Conservation (phyloP, 2,329 filamentous ascomycete species). For the Trichothecium roseum region DNA sequence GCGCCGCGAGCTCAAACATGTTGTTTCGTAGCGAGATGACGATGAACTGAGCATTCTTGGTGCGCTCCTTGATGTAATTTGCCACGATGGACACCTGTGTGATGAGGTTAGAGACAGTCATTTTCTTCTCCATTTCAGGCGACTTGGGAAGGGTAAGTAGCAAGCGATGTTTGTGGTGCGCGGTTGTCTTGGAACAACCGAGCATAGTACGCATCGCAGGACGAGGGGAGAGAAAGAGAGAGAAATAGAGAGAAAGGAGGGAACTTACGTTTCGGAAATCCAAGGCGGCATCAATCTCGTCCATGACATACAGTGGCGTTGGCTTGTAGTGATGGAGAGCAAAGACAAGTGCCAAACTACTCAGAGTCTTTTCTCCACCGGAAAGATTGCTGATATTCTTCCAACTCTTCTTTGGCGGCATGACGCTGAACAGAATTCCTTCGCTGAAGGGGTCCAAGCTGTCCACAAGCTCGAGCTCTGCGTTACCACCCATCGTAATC, state of each 20-base stretch:
- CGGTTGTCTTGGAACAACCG: background rate
- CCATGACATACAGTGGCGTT: conserved; percentile 97
- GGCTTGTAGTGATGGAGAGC: conserved; percentile 97
- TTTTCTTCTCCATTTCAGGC: too few relatives aligned
- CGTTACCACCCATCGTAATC: conserved; percentile 99
- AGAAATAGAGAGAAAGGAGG: conserved; percentile 1
- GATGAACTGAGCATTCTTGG: conserved; percentile 98
- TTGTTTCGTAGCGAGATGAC: conserved; percentile 97
- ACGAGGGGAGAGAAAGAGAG: conserved; percentile 1
- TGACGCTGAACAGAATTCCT: conserved; percentile 93
- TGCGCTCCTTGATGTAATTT: conserved; percentile 97
- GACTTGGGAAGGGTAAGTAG: background rate
- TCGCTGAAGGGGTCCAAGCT: conserved; percentile 93
- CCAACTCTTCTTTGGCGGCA: conserved; percentile 99
- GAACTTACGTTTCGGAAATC: conserved; percentile 90
- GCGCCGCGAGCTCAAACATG: conserved; percentile 97
- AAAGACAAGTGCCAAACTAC: conserved; percentile 90
- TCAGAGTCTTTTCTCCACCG: conserved; percentile 95
- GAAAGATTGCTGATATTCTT: conserved; percentile 97
- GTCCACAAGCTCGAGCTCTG: conserved; percentile 93
- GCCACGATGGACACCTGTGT: conserved; percentile 89
- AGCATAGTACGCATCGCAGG: background rate
- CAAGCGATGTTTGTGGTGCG: background rate
- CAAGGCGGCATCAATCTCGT: conserved; percentile 95
- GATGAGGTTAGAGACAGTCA: conserved; percentile 10